Conservation (phyloP, 257 asterid genomes). For the Solanum dulcamara region DNA sequence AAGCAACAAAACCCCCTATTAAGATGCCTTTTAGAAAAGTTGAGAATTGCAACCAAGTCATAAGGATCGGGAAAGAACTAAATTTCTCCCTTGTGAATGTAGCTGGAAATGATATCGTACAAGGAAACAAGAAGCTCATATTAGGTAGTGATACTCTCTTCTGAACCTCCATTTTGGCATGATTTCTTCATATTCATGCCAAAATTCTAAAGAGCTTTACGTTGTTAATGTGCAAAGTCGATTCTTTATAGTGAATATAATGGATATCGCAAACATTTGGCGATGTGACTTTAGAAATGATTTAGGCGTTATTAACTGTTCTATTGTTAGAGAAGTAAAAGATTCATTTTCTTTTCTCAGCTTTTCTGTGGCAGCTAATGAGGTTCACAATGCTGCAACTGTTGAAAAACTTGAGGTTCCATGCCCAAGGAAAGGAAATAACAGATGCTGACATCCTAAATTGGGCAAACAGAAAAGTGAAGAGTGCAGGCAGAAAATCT, state of each 20-base stretch:
- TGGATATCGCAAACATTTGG: neutral
- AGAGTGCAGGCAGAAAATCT: conserved; percentile 40
- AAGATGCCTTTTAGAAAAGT: conserved; percentile 83
- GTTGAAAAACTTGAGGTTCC: conserved; percentile 57
- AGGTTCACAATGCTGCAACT: conserved; percentile 87
- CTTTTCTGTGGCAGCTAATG: conserved; percentile 91
- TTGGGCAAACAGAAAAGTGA: conserved; percentile 73
- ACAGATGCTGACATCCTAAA: conserved; percentile 53
- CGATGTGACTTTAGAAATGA: neutral
- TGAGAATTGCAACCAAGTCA: conserved; percentile 86
- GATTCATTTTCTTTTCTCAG: conserved; percentile 21
- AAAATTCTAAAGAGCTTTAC: neutral
- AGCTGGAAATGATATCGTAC: conserved; percentile 86
- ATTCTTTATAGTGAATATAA: neutral
- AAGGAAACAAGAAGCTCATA: conserved; percentile 91
- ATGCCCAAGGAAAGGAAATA: conserved; percentile 68
- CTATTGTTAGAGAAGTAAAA: neutral
- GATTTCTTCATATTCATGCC: neutral
- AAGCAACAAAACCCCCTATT: conserved; percentile 77
- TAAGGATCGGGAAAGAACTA: conserved; percentile 66
- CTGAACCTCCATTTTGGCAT: neutral
- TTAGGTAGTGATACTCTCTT: conserved; percentile 34
- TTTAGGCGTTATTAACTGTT: neutral
- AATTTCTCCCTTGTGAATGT: conserved; percentile 84
- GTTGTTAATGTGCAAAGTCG: neutral